phyloP scores from a whole-genome alignment of 305 asterid species.

The Stenogyne calaminthoides region DNA sequence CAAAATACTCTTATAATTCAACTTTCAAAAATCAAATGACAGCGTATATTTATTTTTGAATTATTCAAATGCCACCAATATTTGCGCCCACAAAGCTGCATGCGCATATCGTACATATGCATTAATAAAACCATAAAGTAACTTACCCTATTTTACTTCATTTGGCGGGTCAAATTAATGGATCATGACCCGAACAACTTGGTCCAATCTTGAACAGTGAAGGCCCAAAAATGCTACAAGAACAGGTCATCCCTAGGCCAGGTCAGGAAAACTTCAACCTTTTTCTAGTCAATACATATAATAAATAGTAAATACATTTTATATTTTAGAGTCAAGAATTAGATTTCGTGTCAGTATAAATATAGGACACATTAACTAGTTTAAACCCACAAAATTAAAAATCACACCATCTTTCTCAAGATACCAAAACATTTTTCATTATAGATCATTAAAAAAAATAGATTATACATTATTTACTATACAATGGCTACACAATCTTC shows the following conservation, averaged over 20 bases:
- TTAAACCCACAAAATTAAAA: neutral
- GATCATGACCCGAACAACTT: slow-evolving; percentile 22
- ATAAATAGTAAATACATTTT: neutral
- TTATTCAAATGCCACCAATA: neutral
- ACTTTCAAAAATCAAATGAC: neutral
- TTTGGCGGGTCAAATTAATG: slow-evolving; percentile 10
- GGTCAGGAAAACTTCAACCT: slow-evolving; percentile 11
- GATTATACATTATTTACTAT: neutral
- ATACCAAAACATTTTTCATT: neutral
- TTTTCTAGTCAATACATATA: neutral
- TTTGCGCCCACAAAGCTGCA: neutral
- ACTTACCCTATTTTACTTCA: neutral
- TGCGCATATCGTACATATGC: neutral
- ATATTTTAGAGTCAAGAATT: neutral
- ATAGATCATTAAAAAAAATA: neutral
- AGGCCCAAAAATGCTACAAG: neutral
- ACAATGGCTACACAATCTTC: slow-evolving; percentile 21
- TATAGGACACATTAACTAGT: neutral
- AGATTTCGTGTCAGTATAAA: neutral
- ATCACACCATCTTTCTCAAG: neutral
- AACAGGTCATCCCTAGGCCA: slow-evolving; percentile 13
- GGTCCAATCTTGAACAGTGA: neutral
- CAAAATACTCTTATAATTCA: neutral
- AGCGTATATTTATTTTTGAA: slow-evolving; percentile 5
- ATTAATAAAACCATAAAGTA: neutral